phyloP scores from a whole-genome alignment of 495 filamentous ascomycete species.

The Penicillium pancosmium region DNA sequence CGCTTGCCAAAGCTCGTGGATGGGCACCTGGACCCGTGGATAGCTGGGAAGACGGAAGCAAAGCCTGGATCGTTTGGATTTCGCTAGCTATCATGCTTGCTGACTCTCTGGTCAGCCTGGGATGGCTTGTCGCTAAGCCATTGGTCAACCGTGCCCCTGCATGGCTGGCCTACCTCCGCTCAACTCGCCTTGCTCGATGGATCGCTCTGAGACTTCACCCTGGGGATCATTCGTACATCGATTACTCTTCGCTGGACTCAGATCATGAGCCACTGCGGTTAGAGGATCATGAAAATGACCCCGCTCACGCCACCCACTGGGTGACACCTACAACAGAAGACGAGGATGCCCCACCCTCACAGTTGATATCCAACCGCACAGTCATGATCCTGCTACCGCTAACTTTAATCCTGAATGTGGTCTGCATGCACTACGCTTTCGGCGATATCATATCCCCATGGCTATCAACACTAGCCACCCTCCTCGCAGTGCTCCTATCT shows the following conservation, averaged over 20 bases:
- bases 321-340: slow-evolving; percentile 34
- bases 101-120: slow-evolving; percentile 85
- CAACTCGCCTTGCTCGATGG: slow-evolving; percentile 32
- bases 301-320: slow-evolving; percentile 13
- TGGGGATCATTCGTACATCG: slow-evolving; percentile 28
- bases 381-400: slow-evolving; percentile 74
- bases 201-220: slow-evolving; percentile 27
- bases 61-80: slow-evolving; percentile 98
- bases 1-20: slow-evolving; percentile 77
- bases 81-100: slow-evolving; percentile 96
- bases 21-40: slow-evolving; percentile 88
- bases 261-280: slow-evolving; percentile 7
- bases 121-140: slow-evolving; percentile 73
- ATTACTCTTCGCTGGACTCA: slow-evolving; percentile 45
- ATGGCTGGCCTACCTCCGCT: slow-evolving; percentile 34
- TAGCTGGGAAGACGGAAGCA: slow-evolving; percentile 88
- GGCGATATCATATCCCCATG: slow-evolving; percentile 58
- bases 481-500: slow-evolving; percentile 84
- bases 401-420: slow-evolving; percentile 78
- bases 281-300: slow-evolving; percentile 10
- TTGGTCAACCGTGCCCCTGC: slow-evolving; percentile 46
- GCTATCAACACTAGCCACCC: slow-evolving; percentile 79
- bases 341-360: slow-evolving; percentile 78
- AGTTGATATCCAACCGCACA: slow-evolving; percentile 73
- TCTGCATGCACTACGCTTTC: slow-evolving; percentile 79